These are phyloP conservation scores for Eucalyptus urophylla DNA, from an alignment of 345 rosid genomes.

Conservation along the genomic window DNA sequence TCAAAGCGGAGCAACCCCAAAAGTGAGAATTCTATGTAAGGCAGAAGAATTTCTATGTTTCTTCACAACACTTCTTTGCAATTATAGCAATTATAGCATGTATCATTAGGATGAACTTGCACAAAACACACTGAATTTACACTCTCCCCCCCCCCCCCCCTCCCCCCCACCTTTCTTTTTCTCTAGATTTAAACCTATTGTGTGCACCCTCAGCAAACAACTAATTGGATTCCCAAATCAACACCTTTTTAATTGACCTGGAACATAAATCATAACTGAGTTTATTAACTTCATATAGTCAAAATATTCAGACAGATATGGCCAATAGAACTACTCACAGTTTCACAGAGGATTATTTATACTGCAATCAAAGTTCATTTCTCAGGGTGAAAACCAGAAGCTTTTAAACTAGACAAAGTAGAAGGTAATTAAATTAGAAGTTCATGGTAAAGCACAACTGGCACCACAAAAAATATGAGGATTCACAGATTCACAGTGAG, in stretches of 20 bases:
- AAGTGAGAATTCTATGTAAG: not conserved
- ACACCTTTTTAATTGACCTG: not conserved
- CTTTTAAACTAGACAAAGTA: not conserved
- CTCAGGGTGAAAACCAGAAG: not conserved
- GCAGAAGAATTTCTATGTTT: not conserved
- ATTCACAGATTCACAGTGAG: not conserved
- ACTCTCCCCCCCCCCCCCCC: not conserved
- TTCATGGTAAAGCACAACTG: not conserved
- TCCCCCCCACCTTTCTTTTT: not conserved
- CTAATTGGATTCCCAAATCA: not conserved
- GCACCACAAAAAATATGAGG: not conserved
- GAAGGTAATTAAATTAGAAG: not conserved
- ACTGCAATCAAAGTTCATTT: not conserved
- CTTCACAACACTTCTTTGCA: not conserved
- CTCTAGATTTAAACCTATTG: not conserved
- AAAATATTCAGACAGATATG: too few relatives aligned
- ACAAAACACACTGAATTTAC: not conserved
- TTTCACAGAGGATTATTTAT: not conserved
- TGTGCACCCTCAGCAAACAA: not conserved
- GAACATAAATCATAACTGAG: not conserved
- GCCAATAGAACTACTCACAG: too few relatives aligned
- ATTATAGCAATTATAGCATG: not conserved
- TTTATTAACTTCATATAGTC: not conserved
- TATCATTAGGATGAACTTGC: not conserved
- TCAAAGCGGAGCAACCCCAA: not conserved